Conservation (phyloP, 2,329 filamentous ascomycete genomes). For the Hymenoscyphus fructigenus region DNA sequence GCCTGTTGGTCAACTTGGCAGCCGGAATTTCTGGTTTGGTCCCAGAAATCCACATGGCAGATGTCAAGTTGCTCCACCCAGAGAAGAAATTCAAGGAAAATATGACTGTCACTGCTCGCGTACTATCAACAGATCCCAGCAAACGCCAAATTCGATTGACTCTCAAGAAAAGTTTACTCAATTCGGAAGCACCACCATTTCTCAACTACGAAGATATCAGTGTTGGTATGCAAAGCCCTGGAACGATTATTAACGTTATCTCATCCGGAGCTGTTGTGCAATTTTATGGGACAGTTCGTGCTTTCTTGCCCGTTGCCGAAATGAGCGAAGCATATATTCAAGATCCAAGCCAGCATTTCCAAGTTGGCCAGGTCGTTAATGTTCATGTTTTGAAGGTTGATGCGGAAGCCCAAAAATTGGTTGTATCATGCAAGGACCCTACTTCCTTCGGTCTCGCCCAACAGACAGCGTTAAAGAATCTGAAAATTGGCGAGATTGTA, state of each 20-base stretch:
- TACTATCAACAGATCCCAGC: slow-evolving; percentile 74
- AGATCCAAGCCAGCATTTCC: slow-evolving; percentile 87
- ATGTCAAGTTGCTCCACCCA: slow-evolving; percentile 83
- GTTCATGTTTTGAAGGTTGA: slow-evolving; percentile 85
- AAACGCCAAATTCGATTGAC: slow-evolving; percentile 83
- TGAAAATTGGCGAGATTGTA: slow-evolving; percentile 73
- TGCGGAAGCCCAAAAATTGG: slow-evolving; percentile 66
- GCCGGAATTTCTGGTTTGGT: slow-evolving; percentile 90
- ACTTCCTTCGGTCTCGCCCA: slow-evolving; percentile 72
- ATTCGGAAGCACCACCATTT: slow-evolving; percentile 80
- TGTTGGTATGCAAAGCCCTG: slow-evolving; percentile 75
- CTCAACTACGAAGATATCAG: slow-evolving; percentile 72
- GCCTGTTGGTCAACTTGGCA: slow-evolving; percentile 78
- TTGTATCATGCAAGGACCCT: slow-evolving; percentile 92
- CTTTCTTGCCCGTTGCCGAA: slow-evolving; percentile 88
- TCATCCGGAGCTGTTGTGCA: slow-evolving; percentile 81
- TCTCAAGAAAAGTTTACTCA: slow-evolving; percentile 90
- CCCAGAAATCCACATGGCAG: slow-evolving; percentile 82
- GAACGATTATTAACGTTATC: slow-evolving; percentile 82
- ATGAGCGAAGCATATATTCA: slow-evolving; percentile 98
- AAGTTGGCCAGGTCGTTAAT: slow-evolving; percentile 84
- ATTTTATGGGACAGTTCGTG: slow-evolving; percentile 82
- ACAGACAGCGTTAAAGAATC: slow-evolving; percentile 71
- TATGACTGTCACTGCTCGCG: slow-evolving; percentile 77
- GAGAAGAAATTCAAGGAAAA: slow-evolving; percentile 96